Evolutionary conservation across 192 early-diverging fungal species (phyloP), one percentile per base, ranked within the genome.

Genomic region (Haplosporangium gracile): DNA sequence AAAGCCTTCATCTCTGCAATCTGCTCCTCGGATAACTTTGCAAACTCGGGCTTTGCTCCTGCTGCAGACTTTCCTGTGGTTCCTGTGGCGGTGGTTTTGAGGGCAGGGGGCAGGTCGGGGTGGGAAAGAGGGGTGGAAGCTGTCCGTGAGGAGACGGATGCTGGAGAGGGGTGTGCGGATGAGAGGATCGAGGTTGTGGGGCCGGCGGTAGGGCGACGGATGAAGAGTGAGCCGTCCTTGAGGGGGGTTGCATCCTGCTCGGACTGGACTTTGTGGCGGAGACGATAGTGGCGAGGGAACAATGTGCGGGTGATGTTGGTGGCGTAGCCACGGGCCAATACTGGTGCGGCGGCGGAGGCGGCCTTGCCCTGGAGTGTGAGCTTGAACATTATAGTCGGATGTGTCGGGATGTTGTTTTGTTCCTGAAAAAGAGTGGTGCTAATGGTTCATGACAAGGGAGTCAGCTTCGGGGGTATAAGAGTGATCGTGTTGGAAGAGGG

Each of bases 161-260:
- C 70, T n/a, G 83, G 83, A 10, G 83, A 80, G 45, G 83, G 83
- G 60, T 76, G 68, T 42, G 69, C 51, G 6, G 83, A 85, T 16
- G 83, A 85, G 75, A 85, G 83, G 70, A 85, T 85, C 3, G 83
- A 85, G 57, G 83, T 85, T 13, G 83, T 85, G 24, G 83, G 83
- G 2, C 83, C 78, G 2, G 83, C 83, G 26, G 83, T 85, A 29
- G 83, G 83, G 55, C 83, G 83, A 43, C 83, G 83, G 40, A 85
- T 80, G 47, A 85, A 85, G 74, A 85, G 26, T 0, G 83, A 85
- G 36, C 83, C 83, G 45, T 85, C 83, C 74, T 76, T 11, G 18
- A 85, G 83, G 24, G 78, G 83, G 26, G 78, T 73, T 20, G 75
- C 83, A 36, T 85, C 78, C 34, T 53, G 34, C 34, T 85, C 74